Conservation (phyloP, 345 rosid species). For the Bruguiera sexangula region DNA sequence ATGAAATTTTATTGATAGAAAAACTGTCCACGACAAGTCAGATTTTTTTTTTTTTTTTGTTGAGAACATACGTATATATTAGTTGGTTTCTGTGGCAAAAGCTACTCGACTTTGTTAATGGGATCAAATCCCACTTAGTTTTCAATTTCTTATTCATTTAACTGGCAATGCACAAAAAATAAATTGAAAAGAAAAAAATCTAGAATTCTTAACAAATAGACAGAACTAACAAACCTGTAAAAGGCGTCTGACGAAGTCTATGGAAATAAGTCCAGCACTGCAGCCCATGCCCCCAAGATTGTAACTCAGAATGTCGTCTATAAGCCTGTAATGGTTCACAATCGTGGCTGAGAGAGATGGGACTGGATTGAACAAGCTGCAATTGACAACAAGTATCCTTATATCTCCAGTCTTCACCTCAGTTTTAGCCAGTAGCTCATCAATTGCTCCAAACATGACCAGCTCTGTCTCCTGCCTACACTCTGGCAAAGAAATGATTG, state of each 20-base stretch:
- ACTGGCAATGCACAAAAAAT: no score
- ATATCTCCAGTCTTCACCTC: slow-evolving; percentile 14
- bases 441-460: slow-evolving; percentile 24
- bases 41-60: no score
- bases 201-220: not conserved
- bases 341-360: slow-evolving; percentile 24
- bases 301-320: slow-evolving; percentile 22
- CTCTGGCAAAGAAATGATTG: slow-evolving; percentile 1
- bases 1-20: no score
- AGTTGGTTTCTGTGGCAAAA: no score
- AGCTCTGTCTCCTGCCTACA: slow-evolving; percentile 9
- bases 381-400: slow-evolving; percentile 23
- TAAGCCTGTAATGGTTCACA: slow-evolving; percentile 22
- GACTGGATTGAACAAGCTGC: slow-evolving; percentile 26
- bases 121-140: no score
- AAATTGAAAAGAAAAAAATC: not conserved
- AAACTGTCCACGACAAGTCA: no score
- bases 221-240: slow-evolving; percentile 13
- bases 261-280: slow-evolving; percentile 28
- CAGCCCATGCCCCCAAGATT: slow-evolving; percentile 33
- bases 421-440: slow-evolving; percentile 16
- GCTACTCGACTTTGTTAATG: no score
- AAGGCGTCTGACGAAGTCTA: slow-evolving; percentile 8
- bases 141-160: no score
- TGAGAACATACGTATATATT: no score